Evolutionary conservation across 306 rosid species (phyloP), one percentile per base, ranked within the genome.

Genomic region (Cucumis cinereus): DNA sequence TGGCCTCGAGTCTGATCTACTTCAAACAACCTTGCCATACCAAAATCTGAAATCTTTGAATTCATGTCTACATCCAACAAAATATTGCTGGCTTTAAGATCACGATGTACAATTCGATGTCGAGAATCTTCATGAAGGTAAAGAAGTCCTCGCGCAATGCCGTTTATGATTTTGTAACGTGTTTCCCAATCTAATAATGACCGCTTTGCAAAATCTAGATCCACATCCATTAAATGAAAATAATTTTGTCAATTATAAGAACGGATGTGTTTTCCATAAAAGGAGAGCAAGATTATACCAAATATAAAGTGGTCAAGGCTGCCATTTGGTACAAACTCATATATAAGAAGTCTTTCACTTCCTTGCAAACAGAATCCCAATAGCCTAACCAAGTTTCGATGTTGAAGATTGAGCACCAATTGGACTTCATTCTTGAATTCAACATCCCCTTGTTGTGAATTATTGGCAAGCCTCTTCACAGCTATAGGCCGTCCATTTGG

Each of bases 101-200:
- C 75, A 43, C 75, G 75, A 23, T 70, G 75, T 12, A 70, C 49
- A 15, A 70, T 70, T 47, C 75, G 75, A 15, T 23, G 58, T 1
- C 41, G 75, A 23, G 75, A 70, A 47, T 70, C 75, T 47, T 69
- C 74, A 9, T 69, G 74, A 7, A 69, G 74, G 8, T 69, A 69
- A 14, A 69, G 56, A 23, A 69, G 38, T 45, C 56, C 74, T 8
- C 57, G 38, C 13, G 74, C 57, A 20, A 69, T 23, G 14, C 57
- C 56, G 13, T 12, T 24, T 41, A 69, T 69, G 5, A 69, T 69
- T 68, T 14, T 68, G 73, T 36, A 38, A 4, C 73, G 73, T 5
- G 9, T 66, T n/a, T 66, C 30, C 74, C 74, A 68, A 23, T 23
- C 20, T 14, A 68, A 68, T 0, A 13, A 22, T 43, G 7, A 1